Base-by-base conservation (phyloP, 1,284 basidiomycete species). In the Agaricales sp. region DNA sequence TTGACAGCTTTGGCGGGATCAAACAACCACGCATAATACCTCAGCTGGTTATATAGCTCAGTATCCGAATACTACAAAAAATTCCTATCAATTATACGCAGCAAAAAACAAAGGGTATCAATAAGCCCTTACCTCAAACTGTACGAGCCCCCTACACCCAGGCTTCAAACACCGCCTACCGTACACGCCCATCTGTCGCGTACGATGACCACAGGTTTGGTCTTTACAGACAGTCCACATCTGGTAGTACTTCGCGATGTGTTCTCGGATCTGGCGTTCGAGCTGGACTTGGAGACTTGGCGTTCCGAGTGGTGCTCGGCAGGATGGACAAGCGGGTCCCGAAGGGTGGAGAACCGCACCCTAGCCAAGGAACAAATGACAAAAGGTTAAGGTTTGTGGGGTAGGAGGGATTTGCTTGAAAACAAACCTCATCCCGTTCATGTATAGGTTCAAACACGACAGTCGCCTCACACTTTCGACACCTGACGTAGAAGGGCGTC, bases 131-230 rank as follows among this genome's bases (percentile, higher is more conserved):
- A 90, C 89, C 75, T 93, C 90, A 53, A 89, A 82, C 13, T 73
- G 59, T 45, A 90, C 83, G 3, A 62, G 71, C 0, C 89, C 89
- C 49, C 62, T 70, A 64, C 93, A 96, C 16, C 69, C 77, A 8
- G 66, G 66, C 44, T 74, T 74, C 52, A 93, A 64, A 61, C 93
- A 97, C 46, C 82, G 71, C 43, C 81, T 77, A 4, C 92, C 92
- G 63, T 94, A 96, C 0, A 98, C 92, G 39, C 88, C 75, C 82
- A 96, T 92, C 74, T 82, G 86, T 20, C 93, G 75, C n/a, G 93
- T 93, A 18, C 83, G 75, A 50, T 83, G 77, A 6, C 80, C 78
- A 62, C 96, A 99, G 1, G 82, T 86, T 23, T 80, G 71, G 55
- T 97, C 95, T 57, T 91, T 78, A 66, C 96, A 99, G 11, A 88